Base-by-base conservation (phyloP, 139 green algal species). In the Volvox africanus region DNA sequence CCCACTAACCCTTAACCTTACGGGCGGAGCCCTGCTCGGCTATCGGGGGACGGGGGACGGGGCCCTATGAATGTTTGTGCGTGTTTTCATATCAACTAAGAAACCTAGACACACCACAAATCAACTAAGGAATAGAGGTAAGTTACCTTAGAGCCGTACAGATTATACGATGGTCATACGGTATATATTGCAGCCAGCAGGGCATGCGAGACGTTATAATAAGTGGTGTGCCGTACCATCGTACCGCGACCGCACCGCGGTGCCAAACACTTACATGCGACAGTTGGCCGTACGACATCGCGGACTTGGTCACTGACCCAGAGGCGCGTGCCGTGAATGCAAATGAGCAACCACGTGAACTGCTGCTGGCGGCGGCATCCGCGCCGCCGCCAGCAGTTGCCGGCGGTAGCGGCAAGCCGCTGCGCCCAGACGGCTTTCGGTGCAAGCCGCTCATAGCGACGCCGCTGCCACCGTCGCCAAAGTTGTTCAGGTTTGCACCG, bases 221-320 rank as follows among this genome's bases (percentile, higher is more conserved):
- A n/a, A n/a, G n/a, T n/a, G n/a, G n/a, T 9, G 9, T 55, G 44
- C 44, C 44, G 44, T 55, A 55, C 44, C 65, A 73, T 28, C 11
- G 2, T 28, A 28, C 11, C 65, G 62, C 62, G 19, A 69, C 62
- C 62, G 62, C 62, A 17, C 17, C 19, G 24, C 65, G 2, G 24
- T 73, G 21, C 2, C 71, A 18, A n/a, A 30, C 13, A 79, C 75
- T 81, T 13, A 81, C 75, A 35, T 55, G 75, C 30, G 13, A 24
- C 30, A 81, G 75, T 19, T 81, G 75, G 13, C 75, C 30, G 75
- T 81, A 81, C 75, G 75, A 81, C 75, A 30, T 81, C 32, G 75
- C 32, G 20, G 30, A 24, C 32, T 61, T 81, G 32, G 75, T 24
- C 30, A 55, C 18, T 13, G 30, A 61, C 30, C 75, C 32, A 13